phyloP scores from a whole-genome alignment of 768 basidiomycete species.

The Boletellus ananas region DNA sequence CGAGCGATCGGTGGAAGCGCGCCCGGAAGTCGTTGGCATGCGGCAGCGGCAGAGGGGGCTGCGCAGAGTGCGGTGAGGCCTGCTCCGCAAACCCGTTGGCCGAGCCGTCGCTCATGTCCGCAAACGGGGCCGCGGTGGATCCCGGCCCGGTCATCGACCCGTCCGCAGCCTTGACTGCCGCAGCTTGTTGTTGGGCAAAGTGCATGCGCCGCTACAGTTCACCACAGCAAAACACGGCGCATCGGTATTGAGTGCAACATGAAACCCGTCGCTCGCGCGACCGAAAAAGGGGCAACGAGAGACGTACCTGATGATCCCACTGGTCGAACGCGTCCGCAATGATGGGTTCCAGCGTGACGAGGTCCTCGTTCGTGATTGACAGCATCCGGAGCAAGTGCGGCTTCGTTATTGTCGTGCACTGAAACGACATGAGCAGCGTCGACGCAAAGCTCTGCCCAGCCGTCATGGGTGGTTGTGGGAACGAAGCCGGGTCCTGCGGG shows the following conservation, averaged over 20 bases:
- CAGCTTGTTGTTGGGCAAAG: slow-evolving; percentile 39
- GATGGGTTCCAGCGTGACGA: slow-evolving; percentile 72
- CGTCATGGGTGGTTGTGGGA: slow-evolving; percentile 47
- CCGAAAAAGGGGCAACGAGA: too few species aligned
- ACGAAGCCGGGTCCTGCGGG: slow-evolving; percentile 52
- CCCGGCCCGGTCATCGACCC: slow-evolving; percentile 28
- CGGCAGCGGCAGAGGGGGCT: slow-evolving; percentile 13
- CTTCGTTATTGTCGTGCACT: slow-evolving; percentile 70
- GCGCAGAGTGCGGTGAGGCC: too few species aligned
- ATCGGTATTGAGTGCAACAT: too few species aligned
- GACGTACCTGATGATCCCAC: slow-evolving; percentile 74
- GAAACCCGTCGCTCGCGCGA: too few species aligned
- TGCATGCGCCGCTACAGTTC: slow-evolving; percentile 43
- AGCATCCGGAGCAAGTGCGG: slow-evolving; percentile 69
- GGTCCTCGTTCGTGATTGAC: slow-evolving; percentile 74
- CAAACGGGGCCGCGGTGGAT: slow-evolving; percentile 25
- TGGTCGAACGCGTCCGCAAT: slow-evolving; percentile 85
- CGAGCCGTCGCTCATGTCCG: slow-evolving; percentile 32
- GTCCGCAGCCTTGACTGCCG: slow-evolving; percentile 27
- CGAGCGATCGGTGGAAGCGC: slow-evolving; percentile 59
- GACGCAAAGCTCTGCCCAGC: slow-evolving; percentile 81
- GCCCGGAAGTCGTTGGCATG: slow-evolving; percentile 56
- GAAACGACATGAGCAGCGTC: slow-evolving; percentile 70
- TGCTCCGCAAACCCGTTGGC: slow-evolving; percentile 28
- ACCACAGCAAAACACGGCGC: too few species aligned